A percentile compares a stretch with the other conserved stretches of the same genome.
Conservation (phyloP, 495 filamentous ascomycete genomes). For the Aspergillus diversus region DNA sequence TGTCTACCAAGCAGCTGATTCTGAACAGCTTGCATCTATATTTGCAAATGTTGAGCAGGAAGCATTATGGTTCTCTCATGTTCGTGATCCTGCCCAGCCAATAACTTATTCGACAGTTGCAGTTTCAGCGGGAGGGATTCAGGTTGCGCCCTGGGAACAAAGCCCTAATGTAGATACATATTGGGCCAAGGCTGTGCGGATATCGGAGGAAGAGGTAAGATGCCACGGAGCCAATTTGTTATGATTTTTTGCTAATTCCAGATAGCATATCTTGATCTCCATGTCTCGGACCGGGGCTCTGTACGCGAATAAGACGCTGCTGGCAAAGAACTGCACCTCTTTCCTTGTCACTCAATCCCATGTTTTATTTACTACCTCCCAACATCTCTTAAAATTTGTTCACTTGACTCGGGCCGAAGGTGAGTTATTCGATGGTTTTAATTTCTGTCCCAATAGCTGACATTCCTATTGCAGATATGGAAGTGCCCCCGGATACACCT, state of each 20-base stretch:
- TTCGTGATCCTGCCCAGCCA: conserved; percentile 28
- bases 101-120: conserved; percentile 39
- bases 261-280: conserved; percentile 43
- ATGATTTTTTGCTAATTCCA: conserved; percentile 24
- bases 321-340: conserved; percentile 88
- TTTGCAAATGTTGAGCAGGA: conserved; percentile 42
- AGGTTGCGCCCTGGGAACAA: conserved; percentile 33
- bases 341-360: conserved; percentile 81
- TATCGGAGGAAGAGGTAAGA: conserved; percentile 46
- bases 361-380: conserved; percentile 87
- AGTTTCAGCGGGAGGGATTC: conserved; percentile 21
- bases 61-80: conserved; percentile 48
- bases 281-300: conserved; percentile 75
- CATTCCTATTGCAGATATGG: conserved; percentile 57
- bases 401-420: conserved; percentile 72
- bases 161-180: conserved; percentile 44
- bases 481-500: conserved; percentile 84
- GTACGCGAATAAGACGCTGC: conserved; percentile 71
- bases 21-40: conserved; percentile 45
- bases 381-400: conserved; percentile 90
- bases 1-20: conserved; percentile 36
- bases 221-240: neutral
- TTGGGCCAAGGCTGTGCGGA: conserved; percentile 43
- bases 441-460: conserved; percentile 17
- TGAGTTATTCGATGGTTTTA: conserved; percentile 36